Evolutionary conservation across 108 stramenopile genomes (phyloP).

Genomic region (Cyclostephanos invisitatus): DNA sequence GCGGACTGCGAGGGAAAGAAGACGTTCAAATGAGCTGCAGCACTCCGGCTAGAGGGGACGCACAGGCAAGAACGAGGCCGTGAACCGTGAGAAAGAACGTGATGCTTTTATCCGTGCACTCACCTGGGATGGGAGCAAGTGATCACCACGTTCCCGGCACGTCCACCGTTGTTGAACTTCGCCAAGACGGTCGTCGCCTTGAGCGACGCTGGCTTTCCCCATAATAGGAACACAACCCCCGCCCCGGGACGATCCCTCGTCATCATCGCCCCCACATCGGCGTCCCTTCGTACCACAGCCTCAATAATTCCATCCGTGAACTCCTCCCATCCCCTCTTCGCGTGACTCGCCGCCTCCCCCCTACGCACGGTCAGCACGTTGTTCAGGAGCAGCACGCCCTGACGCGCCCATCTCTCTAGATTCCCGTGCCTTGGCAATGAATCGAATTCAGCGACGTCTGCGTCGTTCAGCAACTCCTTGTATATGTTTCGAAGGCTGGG

Average conservation of each 20-base stretch:
- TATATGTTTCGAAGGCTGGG: slow-evolving; percentile 95
- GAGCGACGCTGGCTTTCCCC: slow-evolving; percentile 95
- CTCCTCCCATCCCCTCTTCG: slow-evolving; percentile 94
- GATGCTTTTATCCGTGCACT: background rate
- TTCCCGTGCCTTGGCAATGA: slow-evolving; percentile 65
- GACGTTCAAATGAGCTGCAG: no score
- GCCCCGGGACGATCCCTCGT: slow-evolving; percentile 17
- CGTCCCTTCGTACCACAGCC: slow-evolving; percentile 49
- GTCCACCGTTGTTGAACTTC: slow-evolving; percentile 20
- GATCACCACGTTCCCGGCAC: slow-evolving; percentile 67
- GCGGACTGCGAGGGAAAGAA: slow-evolving; percentile 50
- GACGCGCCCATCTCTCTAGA: slow-evolving; percentile 83
- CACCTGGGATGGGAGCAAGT: slow-evolving; percentile 77
- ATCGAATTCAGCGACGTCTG: slow-evolving; percentile 26
- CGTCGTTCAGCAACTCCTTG: slow-evolving; percentile 78
- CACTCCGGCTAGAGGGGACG: no score
- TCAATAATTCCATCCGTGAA: slow-evolving; percentile 93
- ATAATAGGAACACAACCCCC: slow-evolving; percentile 94
- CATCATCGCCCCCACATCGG: slow-evolving; percentile 51
- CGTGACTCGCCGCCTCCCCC: slow-evolving; percentile 90
- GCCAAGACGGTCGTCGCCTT: slow-evolving; percentile 65
- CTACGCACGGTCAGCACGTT: slow-evolving; percentile 91
- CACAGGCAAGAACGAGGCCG: no score
- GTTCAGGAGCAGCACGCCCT: slow-evolving; percentile 97
- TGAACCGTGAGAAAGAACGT: no score